These are phyloP conservation scores for Backusella sp. DNA, from an alignment of 192 early-diverging fungal genomes.

Conservation along the genomic window DNA sequence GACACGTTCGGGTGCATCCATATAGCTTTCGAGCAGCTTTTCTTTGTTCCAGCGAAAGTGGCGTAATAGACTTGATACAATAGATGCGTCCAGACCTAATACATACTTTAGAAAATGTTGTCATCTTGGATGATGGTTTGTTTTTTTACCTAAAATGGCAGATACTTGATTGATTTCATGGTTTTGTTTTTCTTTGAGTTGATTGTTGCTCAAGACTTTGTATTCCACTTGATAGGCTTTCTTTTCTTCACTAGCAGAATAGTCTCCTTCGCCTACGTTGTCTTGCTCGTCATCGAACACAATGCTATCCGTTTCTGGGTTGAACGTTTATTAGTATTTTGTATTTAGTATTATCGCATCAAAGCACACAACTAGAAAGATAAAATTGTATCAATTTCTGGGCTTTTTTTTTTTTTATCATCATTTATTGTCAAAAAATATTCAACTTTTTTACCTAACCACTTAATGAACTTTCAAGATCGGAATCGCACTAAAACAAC, in stretches of 20 bases:
- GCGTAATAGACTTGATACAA: slow-evolving; percentile 69
- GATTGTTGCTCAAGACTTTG: slow-evolving; percentile 55
- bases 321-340: background rate
- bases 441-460: background rate
- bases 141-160: slow-evolving; percentile 59
- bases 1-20: slow-evolving; percentile 69
- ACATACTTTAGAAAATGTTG: slow-evolving; percentile 28
- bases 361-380: background rate
- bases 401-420: background rate
- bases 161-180: slow-evolving; percentile 71
- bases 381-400: background rate
- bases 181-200: slow-evolving; percentile 62
- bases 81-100: slow-evolving; percentile 43
- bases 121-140: background rate
- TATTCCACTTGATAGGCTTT: slow-evolving; percentile 79
- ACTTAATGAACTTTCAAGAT: slow-evolving; percentile 10
- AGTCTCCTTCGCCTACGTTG: slow-evolving; percentile 57
- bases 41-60: slow-evolving; percentile 89
- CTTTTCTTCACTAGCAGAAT: slow-evolving; percentile 57
- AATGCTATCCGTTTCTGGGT: background rate
- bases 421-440: background rate
- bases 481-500: slow-evolving; percentile 1
- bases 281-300: slow-evolving; percentile 41
- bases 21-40: slow-evolving; percentile 71
- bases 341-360: background rate